A percentile compares a stretch with the other conserved stretches of the same genome.
phyloP scores from a whole-genome alignment of 2,329 filamentous ascomycete species.

The Xylariales sp. region DNA sequence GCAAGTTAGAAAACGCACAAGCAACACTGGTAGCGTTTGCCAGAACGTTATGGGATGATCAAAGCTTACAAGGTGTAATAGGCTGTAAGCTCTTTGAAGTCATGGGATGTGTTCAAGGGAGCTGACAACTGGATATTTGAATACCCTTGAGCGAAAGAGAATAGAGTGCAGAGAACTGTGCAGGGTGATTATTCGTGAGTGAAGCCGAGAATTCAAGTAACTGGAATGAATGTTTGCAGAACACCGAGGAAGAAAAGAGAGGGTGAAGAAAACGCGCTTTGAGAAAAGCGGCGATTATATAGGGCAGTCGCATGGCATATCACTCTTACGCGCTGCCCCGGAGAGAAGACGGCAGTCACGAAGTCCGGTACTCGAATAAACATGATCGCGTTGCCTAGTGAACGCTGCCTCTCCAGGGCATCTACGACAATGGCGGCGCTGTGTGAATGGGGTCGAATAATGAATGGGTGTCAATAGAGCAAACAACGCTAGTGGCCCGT shows the following conservation, averaged over 20 bases:
- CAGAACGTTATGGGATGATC: too few relatives aligned
- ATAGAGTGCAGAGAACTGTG: neutral
- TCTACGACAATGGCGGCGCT: too few relatives aligned
- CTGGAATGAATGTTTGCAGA: neutral
- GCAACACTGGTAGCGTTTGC: neutral
- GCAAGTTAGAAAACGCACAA: neutral
- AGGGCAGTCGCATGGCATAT: neutral
- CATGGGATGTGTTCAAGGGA: neutral
- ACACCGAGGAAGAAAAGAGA: neutral
- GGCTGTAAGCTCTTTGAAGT: neutral
- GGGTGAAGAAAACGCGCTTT: neutral
- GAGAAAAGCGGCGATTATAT: too few relatives aligned
- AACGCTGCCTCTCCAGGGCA: too few relatives aligned
- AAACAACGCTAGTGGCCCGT: too few relatives aligned
- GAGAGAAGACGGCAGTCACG: too few relatives aligned
- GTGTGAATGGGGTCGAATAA: too few relatives aligned
- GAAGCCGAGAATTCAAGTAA: neutral
- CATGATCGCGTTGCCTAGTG: too few relatives aligned
- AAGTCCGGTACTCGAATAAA: too few relatives aligned
- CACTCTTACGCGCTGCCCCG: neutral
- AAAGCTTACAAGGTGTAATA: neutral
- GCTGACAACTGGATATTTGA: too few relatives aligned
- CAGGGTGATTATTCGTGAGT: neutral
- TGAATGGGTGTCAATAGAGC: too few relatives aligned
- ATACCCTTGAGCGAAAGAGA: too few relatives aligned